A percentile compares a stretch with the other conserved stretches of the same genome.
Conservation (phyloP, 177 flowering plant species). For the Vitis hybrid region DNA sequence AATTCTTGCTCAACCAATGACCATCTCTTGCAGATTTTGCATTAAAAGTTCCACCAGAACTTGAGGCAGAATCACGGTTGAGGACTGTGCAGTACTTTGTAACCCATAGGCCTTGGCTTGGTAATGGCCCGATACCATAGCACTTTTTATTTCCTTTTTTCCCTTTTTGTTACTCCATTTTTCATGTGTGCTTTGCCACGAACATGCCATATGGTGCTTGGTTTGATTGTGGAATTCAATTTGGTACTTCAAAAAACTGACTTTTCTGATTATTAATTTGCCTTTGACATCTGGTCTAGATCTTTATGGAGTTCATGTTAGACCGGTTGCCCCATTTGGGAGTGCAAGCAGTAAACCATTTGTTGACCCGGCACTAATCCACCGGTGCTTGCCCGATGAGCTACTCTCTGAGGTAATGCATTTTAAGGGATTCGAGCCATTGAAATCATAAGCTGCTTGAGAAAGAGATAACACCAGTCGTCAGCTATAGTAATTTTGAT, state of each 20-base stretch:
- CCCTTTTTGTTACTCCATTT: too few species aligned
- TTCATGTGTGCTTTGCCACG: too few species aligned
- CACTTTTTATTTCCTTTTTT: background rate
- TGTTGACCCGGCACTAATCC: conserved; percentile 72
- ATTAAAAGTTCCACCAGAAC: conserved; percentile 42
- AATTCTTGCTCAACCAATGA: background rate
- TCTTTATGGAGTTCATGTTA: conserved; percentile 82
- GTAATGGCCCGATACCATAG: conserved; percentile 28
- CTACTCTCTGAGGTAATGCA: conserved; percentile 74
- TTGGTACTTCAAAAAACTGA: too few species aligned
- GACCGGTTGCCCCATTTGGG: conserved; percentile 71
- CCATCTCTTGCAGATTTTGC: conserved; percentile 43
- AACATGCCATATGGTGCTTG: too few species aligned
- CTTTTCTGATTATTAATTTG: too few species aligned
- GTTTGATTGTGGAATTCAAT: too few species aligned
- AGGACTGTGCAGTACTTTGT: conserved; percentile 52
- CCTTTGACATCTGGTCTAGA: conserved; percentile 36
- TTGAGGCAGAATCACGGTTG: conserved; percentile 46
- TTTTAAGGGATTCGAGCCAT: background rate
- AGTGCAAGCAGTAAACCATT: conserved; percentile 55
- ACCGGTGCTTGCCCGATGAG: conserved; percentile 86
- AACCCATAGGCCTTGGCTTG: conserved; percentile 87
- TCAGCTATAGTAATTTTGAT: too few species aligned
- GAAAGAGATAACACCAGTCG: background rate
- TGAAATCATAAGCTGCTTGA: background rate